phyloP scores from a whole-genome alignment of 2,329 filamentous ascomycete species.

The Graphilbum ipis-grandicollis region DNA sequence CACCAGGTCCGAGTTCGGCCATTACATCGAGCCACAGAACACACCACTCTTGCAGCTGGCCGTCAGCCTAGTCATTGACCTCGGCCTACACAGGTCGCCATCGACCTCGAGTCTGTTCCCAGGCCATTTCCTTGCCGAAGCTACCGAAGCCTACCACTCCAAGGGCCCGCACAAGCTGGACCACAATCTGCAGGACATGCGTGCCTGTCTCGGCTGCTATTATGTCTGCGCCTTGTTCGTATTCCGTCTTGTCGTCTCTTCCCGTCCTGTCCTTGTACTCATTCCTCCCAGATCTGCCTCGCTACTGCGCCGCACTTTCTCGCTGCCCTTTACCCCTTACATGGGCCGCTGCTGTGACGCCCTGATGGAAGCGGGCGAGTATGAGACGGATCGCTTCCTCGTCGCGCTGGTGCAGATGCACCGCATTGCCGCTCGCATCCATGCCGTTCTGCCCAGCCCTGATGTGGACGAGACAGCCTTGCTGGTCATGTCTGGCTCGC shows the following conservation, averaged over 20 bases:
- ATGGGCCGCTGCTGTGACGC: conserved; percentile 17
- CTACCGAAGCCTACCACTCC: conserved; percentile 9
- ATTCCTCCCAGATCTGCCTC: conserved; percentile 9
- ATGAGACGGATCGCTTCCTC: conserved; percentile 16
- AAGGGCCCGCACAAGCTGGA: conserved; percentile 4
- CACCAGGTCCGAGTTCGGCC: conserved; percentile 21
- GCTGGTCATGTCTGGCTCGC: conserved; percentile 11
- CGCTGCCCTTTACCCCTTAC: conserved; percentile 17
- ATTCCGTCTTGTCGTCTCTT: not conserved
- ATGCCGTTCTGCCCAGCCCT: conserved; percentile 12
- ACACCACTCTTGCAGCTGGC: conserved; percentile 23
- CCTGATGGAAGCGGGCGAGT: conserved; percentile 13
- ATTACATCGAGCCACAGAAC: conserved; percentile 18
- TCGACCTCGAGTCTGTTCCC: conserved; percentile 10
- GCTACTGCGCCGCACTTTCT: conserved; percentile 16
- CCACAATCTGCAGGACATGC: conserved; percentile 20
- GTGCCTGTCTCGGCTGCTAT: conserved; percentile 22
- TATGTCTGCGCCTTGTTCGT: conserved; percentile 13
- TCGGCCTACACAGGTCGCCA: conserved; percentile 17
- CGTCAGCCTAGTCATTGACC: conserved; percentile 19
- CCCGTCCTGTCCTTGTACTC: conserved; percentile 12
- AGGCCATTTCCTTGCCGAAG: conserved; percentile 17
- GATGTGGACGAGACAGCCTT: conserved; percentile 5
- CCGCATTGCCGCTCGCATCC: conserved; percentile 14
- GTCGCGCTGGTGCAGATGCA: conserved; percentile 18